These are phyloP conservation scores for Diaporthe sp. DNA, from an alignment of 2,329 filamentous ascomycete genomes.

Conservation along the genomic window DNA sequence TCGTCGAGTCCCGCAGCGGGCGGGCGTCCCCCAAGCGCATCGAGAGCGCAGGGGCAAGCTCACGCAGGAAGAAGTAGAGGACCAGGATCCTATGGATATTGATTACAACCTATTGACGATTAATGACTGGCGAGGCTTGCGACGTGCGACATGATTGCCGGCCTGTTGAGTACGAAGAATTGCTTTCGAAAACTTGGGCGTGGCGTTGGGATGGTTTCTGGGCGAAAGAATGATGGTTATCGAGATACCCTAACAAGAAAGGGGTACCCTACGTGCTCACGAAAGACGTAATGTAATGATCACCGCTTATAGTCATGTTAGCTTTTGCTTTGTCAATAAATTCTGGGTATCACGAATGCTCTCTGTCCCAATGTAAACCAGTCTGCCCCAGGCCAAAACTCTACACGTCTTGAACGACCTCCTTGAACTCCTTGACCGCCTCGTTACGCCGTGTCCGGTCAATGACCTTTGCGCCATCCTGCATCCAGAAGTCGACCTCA, in stretches of 20 bases:
- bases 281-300: constrained; percentile 2
- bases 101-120: background rate
- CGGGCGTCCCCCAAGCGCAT: constrained; percentile 28
- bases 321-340: background rate
- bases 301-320: background rate
- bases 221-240: background rate
- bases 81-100: too few relatives aligned
- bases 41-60: constrained; percentile 21
- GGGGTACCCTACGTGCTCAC: constrained; percentile 5
- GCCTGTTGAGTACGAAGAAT: background rate
- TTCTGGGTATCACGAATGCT: constrained; percentile 36
- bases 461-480: constrained; percentile 71
- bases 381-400: constrained; percentile 21
- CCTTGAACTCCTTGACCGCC: constrained; percentile 72
- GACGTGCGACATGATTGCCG: background rate
- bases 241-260: constrained; percentile 3
- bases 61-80: constrained; percentile 21
- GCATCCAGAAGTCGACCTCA: constrained; percentile 90
- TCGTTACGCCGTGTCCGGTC: constrained; percentile 61
- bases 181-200: background rate
- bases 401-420: constrained; percentile 74
- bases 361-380: constrained; percentile 21
- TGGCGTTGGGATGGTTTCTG: constrained; percentile 3
- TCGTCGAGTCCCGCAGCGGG: constrained; percentile 35
- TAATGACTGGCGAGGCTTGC: background rate